These are phyloP conservation scores for Isatis lusitanica DNA, from an alignment of 441 rosid species.

Conservation along the genomic window DNA sequence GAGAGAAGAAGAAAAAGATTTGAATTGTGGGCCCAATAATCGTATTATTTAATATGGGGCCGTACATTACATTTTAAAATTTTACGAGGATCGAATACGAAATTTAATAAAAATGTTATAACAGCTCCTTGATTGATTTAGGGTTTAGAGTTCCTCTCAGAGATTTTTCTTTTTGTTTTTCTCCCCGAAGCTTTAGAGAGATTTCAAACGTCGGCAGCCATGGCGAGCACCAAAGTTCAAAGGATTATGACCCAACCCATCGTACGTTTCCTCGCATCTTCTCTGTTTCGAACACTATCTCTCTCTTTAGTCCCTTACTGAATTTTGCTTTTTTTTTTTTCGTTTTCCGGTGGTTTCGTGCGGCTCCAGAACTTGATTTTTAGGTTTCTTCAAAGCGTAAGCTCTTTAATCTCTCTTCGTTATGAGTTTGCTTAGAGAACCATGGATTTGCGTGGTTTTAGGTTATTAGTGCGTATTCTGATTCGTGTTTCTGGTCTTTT, in stretches of 20 bases:
- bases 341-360: slow-evolving; percentile 16
- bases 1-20: neutral
- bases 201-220: slow-evolving; percentile 35
- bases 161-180: neutral
- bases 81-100: neutral
- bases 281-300: neutral
- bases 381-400: slow-evolving; percentile 90
- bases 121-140: neutral
- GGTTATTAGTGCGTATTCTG: neutral
- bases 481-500: slow-evolving; percentile 16
- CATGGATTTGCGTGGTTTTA: neutral
- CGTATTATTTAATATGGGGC: neutral
- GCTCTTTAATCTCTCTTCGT: slow-evolving; percentile 31
- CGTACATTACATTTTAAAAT: neutral
- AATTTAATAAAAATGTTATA: neutral
- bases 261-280: slow-evolving; percentile 34
- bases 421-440: neutral
- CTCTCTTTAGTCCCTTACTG: neutral
- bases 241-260: slow-evolving; percentile 94
- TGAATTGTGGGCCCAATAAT: neutral
- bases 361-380: slow-evolving; percentile 76
- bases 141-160: slow-evolving; percentile 18
- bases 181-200: slow-evolving; percentile 6
- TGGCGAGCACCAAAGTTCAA: slow-evolving; percentile 93
- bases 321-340: neutral